phyloP scores from a whole-genome alignment of 2,329 filamentous ascomycete genomes.

The Monosporascus cannonballus region DNA sequence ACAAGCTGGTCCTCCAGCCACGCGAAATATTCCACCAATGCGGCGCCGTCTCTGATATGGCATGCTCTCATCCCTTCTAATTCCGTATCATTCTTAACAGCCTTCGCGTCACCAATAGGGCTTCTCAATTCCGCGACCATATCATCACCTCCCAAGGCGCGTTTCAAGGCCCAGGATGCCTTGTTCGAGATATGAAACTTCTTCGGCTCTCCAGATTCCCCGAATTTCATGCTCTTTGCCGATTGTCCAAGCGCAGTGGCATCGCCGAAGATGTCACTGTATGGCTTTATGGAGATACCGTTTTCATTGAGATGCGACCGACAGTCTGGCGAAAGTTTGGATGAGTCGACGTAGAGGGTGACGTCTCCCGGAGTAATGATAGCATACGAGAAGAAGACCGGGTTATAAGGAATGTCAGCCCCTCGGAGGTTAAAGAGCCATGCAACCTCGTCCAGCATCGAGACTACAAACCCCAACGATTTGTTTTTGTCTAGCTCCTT shows the following conservation, averaged over 20 bases:
- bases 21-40: slow-evolving; percentile 86
- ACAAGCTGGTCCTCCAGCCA: slow-evolving; percentile 90
- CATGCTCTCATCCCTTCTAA: slow-evolving; percentile 89
- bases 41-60: slow-evolving; percentile 88
- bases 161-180: slow-evolving; percentile 87
- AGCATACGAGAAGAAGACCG: slow-evolving; percentile 97
- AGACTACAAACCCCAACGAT: slow-evolving; percentile 79
- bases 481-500: slow-evolving; percentile 91
- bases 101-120: slow-evolving; percentile 84
- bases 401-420: slow-evolving; percentile 94
- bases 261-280: slow-evolving; percentile 74
- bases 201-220: slow-evolving; percentile 29
- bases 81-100: slow-evolving; percentile 87
- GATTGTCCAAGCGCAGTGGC: slow-evolving; percentile 56
- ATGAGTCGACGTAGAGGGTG: slow-evolving; percentile 77
- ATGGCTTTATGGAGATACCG: slow-evolving; percentile 72
- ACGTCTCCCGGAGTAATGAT: slow-evolving; percentile 71
- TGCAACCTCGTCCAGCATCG: slow-evolving; percentile 92
- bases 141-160: slow-evolving; percentile 78
- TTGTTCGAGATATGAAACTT: slow-evolving; percentile 85
- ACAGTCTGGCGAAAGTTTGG: slow-evolving; percentile 66
- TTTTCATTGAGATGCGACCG: slow-evolving; percentile 63
- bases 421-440: slow-evolving; percentile 98
- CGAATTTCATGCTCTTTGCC: slow-evolving; percentile 25
- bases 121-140: slow-evolving; percentile 83